Conservation (phyloP, 306 rosid genomes). For the Castanea sativa region DNA sequence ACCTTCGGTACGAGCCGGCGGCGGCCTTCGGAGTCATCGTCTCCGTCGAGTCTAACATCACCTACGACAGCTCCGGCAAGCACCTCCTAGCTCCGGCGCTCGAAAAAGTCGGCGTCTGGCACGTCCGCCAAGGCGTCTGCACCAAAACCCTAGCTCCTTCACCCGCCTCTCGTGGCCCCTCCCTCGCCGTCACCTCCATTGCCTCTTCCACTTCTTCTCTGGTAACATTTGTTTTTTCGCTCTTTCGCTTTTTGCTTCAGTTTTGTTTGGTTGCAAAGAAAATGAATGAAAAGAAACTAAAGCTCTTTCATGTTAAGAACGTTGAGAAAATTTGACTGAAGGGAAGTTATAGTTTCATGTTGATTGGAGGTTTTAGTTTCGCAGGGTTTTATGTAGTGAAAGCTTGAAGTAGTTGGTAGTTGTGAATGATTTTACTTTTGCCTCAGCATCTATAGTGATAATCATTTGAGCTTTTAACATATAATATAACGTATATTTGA, state of each 20-base stretch:
- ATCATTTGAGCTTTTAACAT: neutral
- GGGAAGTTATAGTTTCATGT: neutral
- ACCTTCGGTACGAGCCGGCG: slow-evolving; percentile 82
- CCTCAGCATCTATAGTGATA: neutral
- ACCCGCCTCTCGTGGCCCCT: slow-evolving; percentile 44
- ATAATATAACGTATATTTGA: neutral
- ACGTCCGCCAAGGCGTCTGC: slow-evolving; percentile 85
- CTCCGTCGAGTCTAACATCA: slow-evolving; percentile 71
- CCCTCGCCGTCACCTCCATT: slow-evolving; percentile 66
- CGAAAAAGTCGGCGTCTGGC: slow-evolving; percentile 78
- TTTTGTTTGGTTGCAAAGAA: neutral
- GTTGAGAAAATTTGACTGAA: neutral
- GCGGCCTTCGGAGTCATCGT: slow-evolving; percentile 77
- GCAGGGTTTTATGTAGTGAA: neutral
- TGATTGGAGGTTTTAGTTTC: neutral
- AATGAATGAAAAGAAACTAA: neutral
- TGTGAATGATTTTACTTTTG: no score
- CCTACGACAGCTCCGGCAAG: slow-evolving; percentile 74
- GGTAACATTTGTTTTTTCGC: slow-evolving; percentile 15
- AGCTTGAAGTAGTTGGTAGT: neutral
- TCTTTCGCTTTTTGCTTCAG: neutral
- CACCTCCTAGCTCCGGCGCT: slow-evolving; percentile 89
- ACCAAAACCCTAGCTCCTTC: slow-evolving; percentile 68
- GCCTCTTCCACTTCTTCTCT: slow-evolving; percentile 62
- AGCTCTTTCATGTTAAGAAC: neutral